These are phyloP conservation scores for Simplicillium aogashimaense DNA, from an alignment of 2,329 filamentous ascomycete genomes.

Conservation along the genomic window DNA sequence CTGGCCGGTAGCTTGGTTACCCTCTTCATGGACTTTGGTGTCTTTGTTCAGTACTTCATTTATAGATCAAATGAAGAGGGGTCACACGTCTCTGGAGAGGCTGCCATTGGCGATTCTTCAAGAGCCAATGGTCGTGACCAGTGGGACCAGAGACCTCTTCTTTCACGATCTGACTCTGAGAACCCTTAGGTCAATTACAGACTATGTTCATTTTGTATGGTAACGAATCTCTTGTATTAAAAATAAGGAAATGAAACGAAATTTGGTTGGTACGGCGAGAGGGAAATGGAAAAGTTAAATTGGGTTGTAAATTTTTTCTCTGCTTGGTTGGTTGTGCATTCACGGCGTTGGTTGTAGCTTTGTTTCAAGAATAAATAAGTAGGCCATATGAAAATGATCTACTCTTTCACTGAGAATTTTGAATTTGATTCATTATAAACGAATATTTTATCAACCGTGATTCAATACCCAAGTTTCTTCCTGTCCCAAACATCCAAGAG, in stretches of 20 bases:
- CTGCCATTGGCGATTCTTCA: constrained; percentile 16
- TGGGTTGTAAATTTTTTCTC: no score
- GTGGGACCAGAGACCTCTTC: constrained; percentile 31
- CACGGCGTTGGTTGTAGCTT: no score
- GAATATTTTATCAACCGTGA: no score
- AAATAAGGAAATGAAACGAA: constrained; percentile 4
- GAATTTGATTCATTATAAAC: no score
- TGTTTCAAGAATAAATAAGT: no score
- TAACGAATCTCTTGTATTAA: neutral
- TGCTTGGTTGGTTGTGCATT: no score
- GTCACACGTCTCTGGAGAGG: constrained; percentile 2
- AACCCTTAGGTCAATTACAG: neutral
- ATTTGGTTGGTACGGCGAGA: no score
- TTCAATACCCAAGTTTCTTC: neutral
- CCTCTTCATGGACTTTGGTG: constrained; percentile 70
- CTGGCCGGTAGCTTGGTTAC: constrained; percentile 82
- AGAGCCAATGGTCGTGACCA: constrained; percentile 17
- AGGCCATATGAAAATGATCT: no score
- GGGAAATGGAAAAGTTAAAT: no score
- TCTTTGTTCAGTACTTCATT: constrained; percentile 87
- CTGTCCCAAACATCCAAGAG: no score
- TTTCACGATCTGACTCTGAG: constrained; percentile 18
- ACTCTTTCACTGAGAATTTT: no score
- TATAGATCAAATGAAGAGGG: constrained; percentile 40
- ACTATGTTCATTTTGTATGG: neutral